Base-by-base conservation (phyloP, 1,139 yeast genomes). In the Taiozyma sp. region DNA sequence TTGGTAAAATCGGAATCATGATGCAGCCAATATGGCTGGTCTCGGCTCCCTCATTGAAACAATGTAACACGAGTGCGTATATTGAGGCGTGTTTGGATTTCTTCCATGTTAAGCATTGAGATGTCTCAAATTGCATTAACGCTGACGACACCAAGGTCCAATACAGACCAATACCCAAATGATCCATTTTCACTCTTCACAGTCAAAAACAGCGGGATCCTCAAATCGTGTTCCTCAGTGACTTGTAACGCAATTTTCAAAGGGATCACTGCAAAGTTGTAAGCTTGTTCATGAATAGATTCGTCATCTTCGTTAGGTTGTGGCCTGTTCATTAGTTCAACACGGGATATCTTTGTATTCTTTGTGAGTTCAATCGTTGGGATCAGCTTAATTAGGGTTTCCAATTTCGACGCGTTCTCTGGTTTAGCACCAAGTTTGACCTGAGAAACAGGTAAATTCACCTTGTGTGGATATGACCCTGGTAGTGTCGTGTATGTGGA, bases 311-410 rank as follows among this genome's bases (percentile, higher is more conserved):
- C 52, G 16, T 50, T 51, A 19, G 48, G 45, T 1, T 47, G 49
- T 6, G 44, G 41, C 28, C 70, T 52, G 16, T 55, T 59, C 59
- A 67, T 54, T 19, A 61, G 46, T 51, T 66, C 71, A 2, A 61
- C 57, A 43, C 70, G 55, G 2, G 68, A 57, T 0, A 59, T 14
- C 27, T 61, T 65, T 1, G 70, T 59, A 2, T 47, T 48, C 8
- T 54, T 51, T 0, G 61, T 59, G 6, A 67, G 52, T 32, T 58
- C 55, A 1, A 60, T 42, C 0, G 67, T 61, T 8, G 72, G 68
- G 1, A 64, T 55, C 2, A 57, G 48, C 27, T 60, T 59, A 1
- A 64, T 43, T 4, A 63, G 48, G 0, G 44, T 30, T 9, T 65
- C 66, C 2, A 61, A 44, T 30, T 59, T 63, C 1, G 52, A 39